Conservation (phyloP, 164 flowering plant genomes). For the Magnolia sinica region DNA sequence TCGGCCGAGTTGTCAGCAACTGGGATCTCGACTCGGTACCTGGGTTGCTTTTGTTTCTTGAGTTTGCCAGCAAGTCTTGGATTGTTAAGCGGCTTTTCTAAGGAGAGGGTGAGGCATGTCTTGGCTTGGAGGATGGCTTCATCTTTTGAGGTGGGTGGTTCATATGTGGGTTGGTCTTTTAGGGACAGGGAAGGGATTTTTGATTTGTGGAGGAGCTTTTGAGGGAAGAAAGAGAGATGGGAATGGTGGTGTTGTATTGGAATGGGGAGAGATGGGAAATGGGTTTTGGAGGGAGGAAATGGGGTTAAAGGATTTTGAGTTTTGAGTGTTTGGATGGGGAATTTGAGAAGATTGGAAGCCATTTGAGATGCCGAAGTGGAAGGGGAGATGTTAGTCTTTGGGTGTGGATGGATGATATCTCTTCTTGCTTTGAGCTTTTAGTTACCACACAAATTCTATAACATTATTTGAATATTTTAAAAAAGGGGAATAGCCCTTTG, state of each 20-base stretch:
- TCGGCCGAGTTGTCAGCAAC: constrained; percentile 62
- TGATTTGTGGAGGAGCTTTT: constrained; percentile 10
- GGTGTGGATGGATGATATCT: not conserved
- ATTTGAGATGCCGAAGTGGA: constrained; percentile 17
- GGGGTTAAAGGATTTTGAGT: constrained; percentile 19
- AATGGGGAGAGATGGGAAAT: constrained; percentile 21
- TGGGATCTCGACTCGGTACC: constrained; percentile 76
- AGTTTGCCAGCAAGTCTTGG: constrained; percentile 63
- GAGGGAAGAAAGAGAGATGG: constrained; percentile 13
- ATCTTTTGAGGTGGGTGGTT: constrained; percentile 72
- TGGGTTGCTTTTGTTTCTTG: constrained; percentile 69
- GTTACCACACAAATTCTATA: no score
- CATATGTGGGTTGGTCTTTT: constrained; percentile 23
- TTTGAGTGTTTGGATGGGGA: constrained; percentile 30
- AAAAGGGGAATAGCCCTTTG: no score
- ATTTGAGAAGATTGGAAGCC: constrained; percentile 51
- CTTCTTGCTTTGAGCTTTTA: not conserved
- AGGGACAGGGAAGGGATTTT: constrained; percentile 14
- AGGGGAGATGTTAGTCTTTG: not conserved
- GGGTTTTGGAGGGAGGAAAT: constrained; percentile 21
- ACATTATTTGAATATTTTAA: no score
- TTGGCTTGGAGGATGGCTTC: constrained; percentile 87
- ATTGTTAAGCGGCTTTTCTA: constrained; percentile 72
- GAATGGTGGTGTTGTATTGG: constrained; percentile 2
- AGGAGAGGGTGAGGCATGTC: constrained; percentile 57